These are phyloP conservation scores for Hibiscus trionum DNA, from an alignment of 345 rosid species.

Conservation along the genomic window DNA sequence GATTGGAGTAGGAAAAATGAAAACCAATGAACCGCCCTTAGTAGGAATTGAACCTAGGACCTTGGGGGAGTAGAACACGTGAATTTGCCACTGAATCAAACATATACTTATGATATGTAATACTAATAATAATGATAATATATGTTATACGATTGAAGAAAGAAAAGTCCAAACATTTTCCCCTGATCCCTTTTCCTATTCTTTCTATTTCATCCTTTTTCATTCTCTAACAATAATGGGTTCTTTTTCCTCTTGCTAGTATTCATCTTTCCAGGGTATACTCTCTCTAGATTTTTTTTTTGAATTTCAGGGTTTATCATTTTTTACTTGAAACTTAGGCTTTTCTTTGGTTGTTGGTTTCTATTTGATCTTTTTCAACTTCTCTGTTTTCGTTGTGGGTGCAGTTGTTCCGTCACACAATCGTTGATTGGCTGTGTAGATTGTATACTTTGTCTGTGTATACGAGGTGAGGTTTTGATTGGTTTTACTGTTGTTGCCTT, in stretches of 20 bases:
- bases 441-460: neutral
- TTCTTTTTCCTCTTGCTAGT: neutral
- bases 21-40: too few relatives aligned
- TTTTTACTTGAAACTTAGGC: neutral
- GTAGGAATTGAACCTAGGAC: too few relatives aligned
- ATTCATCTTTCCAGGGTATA: neutral
- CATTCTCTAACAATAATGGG: neutral
- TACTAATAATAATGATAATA: too few relatives aligned
- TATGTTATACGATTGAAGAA: neutral
- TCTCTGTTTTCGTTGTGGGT: neutral
- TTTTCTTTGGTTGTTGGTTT: neutral
- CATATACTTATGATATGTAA: too few relatives aligned
- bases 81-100: too few relatives aligned
- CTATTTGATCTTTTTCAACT: neutral
- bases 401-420: too few relatives aligned
- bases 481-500: neutral
- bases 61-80: too few relatives aligned
- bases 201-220: neutral
- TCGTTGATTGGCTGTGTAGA: too few relatives aligned
- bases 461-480: slow-evolving; percentile 1
- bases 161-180: neutral
- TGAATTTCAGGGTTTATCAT: neutral
- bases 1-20: too few relatives aligned
- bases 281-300: neutral
- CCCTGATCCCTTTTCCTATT: neutral